Base-by-base conservation (phyloP, 495 filamentous ascomycete genomes). In the Margaritispora aquatica region DNA sequence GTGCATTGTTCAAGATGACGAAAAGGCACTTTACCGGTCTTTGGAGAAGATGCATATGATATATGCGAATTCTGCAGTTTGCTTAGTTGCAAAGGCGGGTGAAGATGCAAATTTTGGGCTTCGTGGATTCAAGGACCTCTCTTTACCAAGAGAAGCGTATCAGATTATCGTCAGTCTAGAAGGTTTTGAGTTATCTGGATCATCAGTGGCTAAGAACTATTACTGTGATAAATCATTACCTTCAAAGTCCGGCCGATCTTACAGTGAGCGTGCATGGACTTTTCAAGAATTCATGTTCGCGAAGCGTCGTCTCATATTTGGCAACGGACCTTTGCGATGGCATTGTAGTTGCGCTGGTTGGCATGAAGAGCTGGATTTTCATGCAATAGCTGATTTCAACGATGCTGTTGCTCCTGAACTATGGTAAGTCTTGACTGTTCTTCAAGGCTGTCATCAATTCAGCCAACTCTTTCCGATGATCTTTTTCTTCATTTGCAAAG, bases 271-370 rank as follows among this genome's bases (percentile, higher is more conserved):
- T 10, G 70, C 60, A 5, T 72, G 70, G 70, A 70, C 68, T 17
- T 70, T 63, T 34, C 70, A 72, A 64, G 70, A 72, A 59, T 58
- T 59, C 23, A 23, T 55, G 0, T 56, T 67, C 11, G 58, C 68
- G 7, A 60, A 58, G 19, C 56, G 69, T 7, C 59, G 54, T 20
- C 13, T 72, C 11, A 46, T 34, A 68, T 22, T 71, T 70, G 52
- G 60, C 2, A 20, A 59, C 17, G 54, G 64, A 1, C 53, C 52
- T 15, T 20, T 68, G 9, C 50, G 66, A 46, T 70, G 66, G 66
- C 63, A 70, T 52, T 70, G 68, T 47, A 41, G 51, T 10, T 57
- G 59, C n/a, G 27, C 23, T 26, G 21, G 27, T 10, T 67, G 66
- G 66, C 54, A 58, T 36, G 68, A 68, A 51, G 63, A 63, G 22